These are phyloP conservation scores for Solanum aculeatissimum DNA, from an alignment of 305 asterid species.

Conservation along the genomic window DNA sequence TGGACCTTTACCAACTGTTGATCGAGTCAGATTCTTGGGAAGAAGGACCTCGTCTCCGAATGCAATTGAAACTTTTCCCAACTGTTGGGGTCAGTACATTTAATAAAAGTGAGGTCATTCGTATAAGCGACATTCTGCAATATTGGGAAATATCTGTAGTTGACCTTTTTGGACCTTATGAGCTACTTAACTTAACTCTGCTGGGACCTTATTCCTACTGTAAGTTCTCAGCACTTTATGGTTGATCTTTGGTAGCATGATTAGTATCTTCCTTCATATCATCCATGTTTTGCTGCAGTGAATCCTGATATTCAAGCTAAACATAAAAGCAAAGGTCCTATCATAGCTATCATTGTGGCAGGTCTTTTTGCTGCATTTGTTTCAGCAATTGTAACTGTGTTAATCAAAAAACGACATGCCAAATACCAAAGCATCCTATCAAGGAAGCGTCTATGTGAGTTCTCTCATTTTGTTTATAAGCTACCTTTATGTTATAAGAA, in stretches of 20 bases:
- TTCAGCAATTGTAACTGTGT: constrained; percentile 10
- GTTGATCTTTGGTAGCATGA: not conserved
- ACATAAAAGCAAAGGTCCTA: constrained; percentile 13
- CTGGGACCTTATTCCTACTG: constrained; percentile 35
- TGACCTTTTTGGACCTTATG: constrained; percentile 42
- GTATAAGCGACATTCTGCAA: constrained; percentile 17
- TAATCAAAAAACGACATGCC: constrained; percentile 13
- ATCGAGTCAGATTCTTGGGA: constrained; percentile 35
- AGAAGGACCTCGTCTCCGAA: constrained; percentile 40
- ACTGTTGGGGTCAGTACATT: constrained; percentile 16
- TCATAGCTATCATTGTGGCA: constrained; percentile 11
- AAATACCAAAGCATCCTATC: constrained; percentile 12
- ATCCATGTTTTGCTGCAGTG: constrained; percentile 19
- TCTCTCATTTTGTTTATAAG: not conserved
- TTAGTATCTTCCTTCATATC: not conserved
- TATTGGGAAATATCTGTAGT: constrained; percentile 23
- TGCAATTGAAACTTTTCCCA: constrained; percentile 41
- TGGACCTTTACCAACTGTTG: constrained; percentile 20
- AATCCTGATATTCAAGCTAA: constrained; percentile 9
- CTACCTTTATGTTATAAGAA: not conserved
- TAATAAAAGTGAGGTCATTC: constrained; percentile 30
- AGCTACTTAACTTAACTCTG: constrained; percentile 41
- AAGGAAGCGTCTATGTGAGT: constrained; percentile 21
- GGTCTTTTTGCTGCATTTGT: constrained; percentile 13
- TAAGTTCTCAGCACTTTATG: constrained; percentile 4